Evolutionary conservation across 2,329 filamentous ascomycete species (phyloP).

Genomic region (Ceratocystis lukuohia): DNA sequence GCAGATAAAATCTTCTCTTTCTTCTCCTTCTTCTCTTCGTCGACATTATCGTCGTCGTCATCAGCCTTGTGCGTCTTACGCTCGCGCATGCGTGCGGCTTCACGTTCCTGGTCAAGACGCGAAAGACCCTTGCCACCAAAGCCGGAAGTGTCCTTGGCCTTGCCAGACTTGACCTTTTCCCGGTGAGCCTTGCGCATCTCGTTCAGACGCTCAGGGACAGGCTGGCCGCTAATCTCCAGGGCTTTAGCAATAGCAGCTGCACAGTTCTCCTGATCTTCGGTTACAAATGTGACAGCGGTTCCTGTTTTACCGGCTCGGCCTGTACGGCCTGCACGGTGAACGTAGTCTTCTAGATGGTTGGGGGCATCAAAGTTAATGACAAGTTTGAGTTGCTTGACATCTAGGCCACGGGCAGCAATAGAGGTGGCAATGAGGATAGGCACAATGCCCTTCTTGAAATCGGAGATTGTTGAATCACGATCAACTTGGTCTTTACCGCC

Average conservation of each 20-base stretch:
- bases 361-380: constrained; percentile 93
- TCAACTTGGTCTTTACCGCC: constrained; percentile 90
- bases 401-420: constrained; percentile 83
- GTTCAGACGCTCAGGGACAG: constrained; percentile 56
- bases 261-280: constrained; percentile 81
- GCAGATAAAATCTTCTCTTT: constrained; percentile 53
- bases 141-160: constrained; percentile 76
- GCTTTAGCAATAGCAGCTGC: constrained; percentile 81
- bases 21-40: constrained; percentile 63
- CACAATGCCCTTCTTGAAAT: constrained; percentile 84
- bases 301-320: constrained; percentile 90
- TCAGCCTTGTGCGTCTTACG: constrained; percentile 82
- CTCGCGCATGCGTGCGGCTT: constrained; percentile 73
- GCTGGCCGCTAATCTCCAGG: constrained; percentile 78
- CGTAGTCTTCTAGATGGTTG: constrained; percentile 92
- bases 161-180: constrained; percentile 84
- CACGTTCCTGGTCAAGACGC: constrained; percentile 77
- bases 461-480: constrained; percentile 77
- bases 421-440: constrained; percentile 90
- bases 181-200: constrained; percentile 61
- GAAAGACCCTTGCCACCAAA: constrained; percentile 95
- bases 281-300: constrained; percentile 88
- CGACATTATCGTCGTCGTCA: constrained; percentile 68
- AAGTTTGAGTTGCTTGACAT: constrained; percentile 90
- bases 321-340: constrained; percentile 85